phyloP scores from a whole-genome alignment of 225 moss, liverwort and hornwort species.

The Straminergon stramineum region DNA sequence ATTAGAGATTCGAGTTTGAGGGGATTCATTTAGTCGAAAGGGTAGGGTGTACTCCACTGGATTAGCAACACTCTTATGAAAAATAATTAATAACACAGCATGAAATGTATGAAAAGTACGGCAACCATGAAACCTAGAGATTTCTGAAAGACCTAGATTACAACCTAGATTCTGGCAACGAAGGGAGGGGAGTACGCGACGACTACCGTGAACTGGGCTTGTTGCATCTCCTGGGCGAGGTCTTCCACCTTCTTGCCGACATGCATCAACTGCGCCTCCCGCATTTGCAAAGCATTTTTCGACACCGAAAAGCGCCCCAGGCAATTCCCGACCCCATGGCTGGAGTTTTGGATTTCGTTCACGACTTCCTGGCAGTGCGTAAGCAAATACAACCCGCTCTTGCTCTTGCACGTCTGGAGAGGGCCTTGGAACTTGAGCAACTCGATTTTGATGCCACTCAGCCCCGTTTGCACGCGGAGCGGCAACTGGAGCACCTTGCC shows the following conservation, averaged over 20 bases:
- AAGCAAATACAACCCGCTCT: slow-evolving; percentile 17
- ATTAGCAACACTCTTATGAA: neutral
- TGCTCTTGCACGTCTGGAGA: slow-evolving; percentile 2
- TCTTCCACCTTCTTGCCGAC: slow-evolving; percentile 1
- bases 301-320: neutral
- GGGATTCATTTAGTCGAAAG: neutral
- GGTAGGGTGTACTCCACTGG: neutral
- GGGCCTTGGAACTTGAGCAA: slow-evolving; percentile 5
- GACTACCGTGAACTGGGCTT: slow-evolving; percentile 9
- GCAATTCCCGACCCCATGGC: slow-evolving; percentile 10
- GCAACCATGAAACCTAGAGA: neutral
- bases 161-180: neutral
- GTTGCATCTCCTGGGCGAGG: slow-evolving; percentile 17
- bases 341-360: slow-evolving; percentile 7
- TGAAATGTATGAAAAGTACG: neutral
- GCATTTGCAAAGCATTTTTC: neutral
- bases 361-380: slow-evolving; percentile 17
- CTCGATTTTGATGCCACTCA: slow-evolving; percentile 9
- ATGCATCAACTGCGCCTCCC: neutral
- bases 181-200: neutral
- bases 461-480: slow-evolving; percentile 1
- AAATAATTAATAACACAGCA: neutral
- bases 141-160: neutral
- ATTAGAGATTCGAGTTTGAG: neutral
- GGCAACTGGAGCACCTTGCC: slow-evolving; percentile 11